These are phyloP conservation scores for Cordyceps javanica DNA, from an alignment of 2,329 filamentous ascomycete genomes.

Conservation along the genomic window DNA sequence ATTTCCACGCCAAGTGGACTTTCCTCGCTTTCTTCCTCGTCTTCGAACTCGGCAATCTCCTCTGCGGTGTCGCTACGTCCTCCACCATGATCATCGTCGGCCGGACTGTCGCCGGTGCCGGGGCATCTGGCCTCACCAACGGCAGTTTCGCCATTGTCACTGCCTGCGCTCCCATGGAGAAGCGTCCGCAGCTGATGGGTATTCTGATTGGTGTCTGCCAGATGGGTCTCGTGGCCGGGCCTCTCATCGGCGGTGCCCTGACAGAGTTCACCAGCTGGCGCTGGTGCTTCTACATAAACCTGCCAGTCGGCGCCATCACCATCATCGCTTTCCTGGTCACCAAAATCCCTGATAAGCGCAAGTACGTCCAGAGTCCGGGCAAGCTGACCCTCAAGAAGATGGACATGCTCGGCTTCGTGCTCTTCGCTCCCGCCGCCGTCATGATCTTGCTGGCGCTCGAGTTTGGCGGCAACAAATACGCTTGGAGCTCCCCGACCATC, in stretches of 20 bases:
- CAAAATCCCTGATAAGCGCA: constrained; percentile 31
- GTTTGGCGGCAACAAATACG: constrained; percentile 41
- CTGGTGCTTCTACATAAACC: constrained; percentile 42
- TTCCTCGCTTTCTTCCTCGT: constrained; percentile 25
- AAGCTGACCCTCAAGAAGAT: constrained; percentile 26
- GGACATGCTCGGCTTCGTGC: constrained; percentile 37
- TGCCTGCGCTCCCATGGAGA: constrained; percentile 23
- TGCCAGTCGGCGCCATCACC: constrained; percentile 33
- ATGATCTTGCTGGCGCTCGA: constrained; percentile 46
- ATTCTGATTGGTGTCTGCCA: constrained; percentile 29
- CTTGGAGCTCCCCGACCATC: constrained; percentile 39
- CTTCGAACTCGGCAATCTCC: constrained; percentile 36
- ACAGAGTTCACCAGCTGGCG: constrained; percentile 33
- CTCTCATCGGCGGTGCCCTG: constrained; percentile 39
- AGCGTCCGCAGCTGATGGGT: constrained; percentile 23
- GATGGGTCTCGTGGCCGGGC: constrained; percentile 40
- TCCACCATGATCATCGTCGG: constrained; percentile 44
- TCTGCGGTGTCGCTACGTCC: constrained; percentile 41
- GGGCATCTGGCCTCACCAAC: constrained; percentile 37
- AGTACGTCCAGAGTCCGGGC: constrained; percentile 30
- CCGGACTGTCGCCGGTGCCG: constrained; percentile 41
- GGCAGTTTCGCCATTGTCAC: constrained; percentile 29
- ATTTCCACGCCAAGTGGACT: constrained; percentile 28
- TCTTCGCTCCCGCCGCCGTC: constrained; percentile 41
- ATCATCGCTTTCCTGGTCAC: constrained; percentile 25